phyloP scores from a whole-genome alignment of 2,329 filamentous ascomycete genomes.

The Colletotrichum costaricense region DNA sequence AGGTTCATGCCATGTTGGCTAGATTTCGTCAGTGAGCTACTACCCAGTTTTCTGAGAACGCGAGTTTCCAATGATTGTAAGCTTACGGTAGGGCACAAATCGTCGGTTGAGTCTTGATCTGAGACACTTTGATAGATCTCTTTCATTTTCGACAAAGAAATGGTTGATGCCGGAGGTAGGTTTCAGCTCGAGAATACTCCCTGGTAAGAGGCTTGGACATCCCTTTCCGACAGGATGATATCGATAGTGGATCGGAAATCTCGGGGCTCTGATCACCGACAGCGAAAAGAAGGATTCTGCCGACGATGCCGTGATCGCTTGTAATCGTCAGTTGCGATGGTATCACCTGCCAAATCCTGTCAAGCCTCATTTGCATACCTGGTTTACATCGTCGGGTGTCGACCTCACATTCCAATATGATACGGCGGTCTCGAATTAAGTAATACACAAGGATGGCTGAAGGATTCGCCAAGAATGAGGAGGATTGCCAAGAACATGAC shows the following conservation, averaged over 20 bases:
- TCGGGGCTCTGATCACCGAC: not conserved
- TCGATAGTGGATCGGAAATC: not conserved
- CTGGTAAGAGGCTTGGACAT: not conserved
- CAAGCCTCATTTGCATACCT: not conserved
- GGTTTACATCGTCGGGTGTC: not conserved
- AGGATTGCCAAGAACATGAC: conserved; percentile 29
- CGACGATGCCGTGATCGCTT: not conserved
- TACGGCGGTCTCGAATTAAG: not conserved
- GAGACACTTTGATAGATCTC: conserved; percentile 3
- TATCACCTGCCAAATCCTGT: conserved; percentile 17
- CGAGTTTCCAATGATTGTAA: not conserved
- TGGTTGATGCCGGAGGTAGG: not conserved
- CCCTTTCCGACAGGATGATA: not conserved
- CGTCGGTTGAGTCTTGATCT: conserved; percentile 9
- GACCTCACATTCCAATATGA: not conserved
- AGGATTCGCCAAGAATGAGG: conserved; percentile 21
- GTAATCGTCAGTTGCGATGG: not conserved
- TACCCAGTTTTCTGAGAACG: no score
- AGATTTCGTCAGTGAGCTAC: not conserved
- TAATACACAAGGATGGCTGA: not conserved
- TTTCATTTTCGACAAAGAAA: not conserved
- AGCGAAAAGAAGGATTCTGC: not conserved
- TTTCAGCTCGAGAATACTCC: no score
- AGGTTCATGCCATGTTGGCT: not conserved
- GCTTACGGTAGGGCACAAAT: not conserved